Base-by-base conservation (phyloP, 495 filamentous ascomycete genomes). In the Evansstolkia leycettana region DNA sequence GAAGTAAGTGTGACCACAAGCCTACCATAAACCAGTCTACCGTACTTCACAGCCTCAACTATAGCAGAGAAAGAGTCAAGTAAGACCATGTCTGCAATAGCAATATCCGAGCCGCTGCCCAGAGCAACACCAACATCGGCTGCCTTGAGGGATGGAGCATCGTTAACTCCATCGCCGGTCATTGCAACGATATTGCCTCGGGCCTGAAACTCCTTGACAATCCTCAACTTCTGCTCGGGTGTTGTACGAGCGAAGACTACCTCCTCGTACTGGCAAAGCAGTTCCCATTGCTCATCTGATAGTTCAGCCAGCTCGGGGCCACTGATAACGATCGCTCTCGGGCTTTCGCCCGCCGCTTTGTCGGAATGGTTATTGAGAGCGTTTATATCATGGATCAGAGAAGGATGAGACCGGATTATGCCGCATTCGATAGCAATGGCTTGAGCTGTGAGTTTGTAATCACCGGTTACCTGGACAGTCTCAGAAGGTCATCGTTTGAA, bases 81-180 rank as follows among this genome's bases (percentile, higher is more conserved):
- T 7, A 84, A 59, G 0, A 82, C 73, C 70, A 83, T 78, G 43
- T 82, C 78, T 0, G 78, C 72, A 84, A 34, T 57, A 49, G 85
- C 80, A 14, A 89, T 84, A 53, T 93, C 85, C 18, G 75, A 80
- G 1, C 84, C 84, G 11, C 70, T 64, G 20, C 80, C 81, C 80
- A 90, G 86, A 5, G 84, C 82, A 50, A 93, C 87, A 44, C 84
- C 84, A 24, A 90, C 73, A 54, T 93, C 84, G 12, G 85, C 81
- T 18, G 75, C 70, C 51, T 84, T 84, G 15, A 93, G 61, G 1
- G 82, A 82, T 1, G 84, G 83, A 3, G 81, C 78, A 54, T 90
- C 85, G 50, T 93, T 93, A 36, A 90, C 84, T 39, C 85, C 84
- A 39, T 90, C 84, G 50, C 85, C 84, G n/a, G 84, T 88, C 70